Conservation (phyloP, 805 yeast genomes). For the Myxozyma kluyveri region DNA sequence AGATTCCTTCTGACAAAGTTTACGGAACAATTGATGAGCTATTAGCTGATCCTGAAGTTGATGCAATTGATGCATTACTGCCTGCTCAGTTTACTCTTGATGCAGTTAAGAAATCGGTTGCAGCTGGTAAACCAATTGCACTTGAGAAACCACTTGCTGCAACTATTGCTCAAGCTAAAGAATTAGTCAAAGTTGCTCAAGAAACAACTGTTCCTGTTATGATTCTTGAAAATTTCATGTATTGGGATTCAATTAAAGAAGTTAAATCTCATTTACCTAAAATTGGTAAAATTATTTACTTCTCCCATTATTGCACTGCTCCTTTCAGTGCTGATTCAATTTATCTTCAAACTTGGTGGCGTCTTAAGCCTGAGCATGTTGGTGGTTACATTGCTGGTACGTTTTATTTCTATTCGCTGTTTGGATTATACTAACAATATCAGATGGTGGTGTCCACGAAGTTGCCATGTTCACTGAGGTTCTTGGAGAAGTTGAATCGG, state of each 20-base stretch:
- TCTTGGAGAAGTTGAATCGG: conserved; percentile 67
- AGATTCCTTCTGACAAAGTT: conserved; percentile 48
- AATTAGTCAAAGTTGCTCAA: conserved; percentile 67
- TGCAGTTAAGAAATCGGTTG: conserved; percentile 66
- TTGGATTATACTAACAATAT: not conserved
- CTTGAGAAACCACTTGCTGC: conserved; percentile 95
- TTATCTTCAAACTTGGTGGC: conserved; percentile 71
- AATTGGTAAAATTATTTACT: conserved; percentile 60
- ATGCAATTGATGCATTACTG: conserved; percentile 76
- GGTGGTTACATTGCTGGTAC: conserved; percentile 74
- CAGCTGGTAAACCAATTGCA: conserved; percentile 71
- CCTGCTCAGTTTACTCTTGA: conserved; percentile 82
- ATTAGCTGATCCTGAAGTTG: conserved; percentile 63
- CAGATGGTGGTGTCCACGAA: conserved; percentile 92
- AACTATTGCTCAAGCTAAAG: conserved; percentile 70
- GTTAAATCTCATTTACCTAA: conserved; percentile 58
- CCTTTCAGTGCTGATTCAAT: conserved; percentile 50
- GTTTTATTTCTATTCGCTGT: not conserved
- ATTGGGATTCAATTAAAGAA: conserved; percentile 55
- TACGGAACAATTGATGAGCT: conserved; percentile 63
- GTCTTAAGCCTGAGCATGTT: conserved; percentile 83
- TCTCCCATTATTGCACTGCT: conserved; percentile 46
- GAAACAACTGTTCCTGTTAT: conserved; percentile 65
- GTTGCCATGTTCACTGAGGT: conserved; percentile 80
- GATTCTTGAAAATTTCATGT: conserved; percentile 85